These are phyloP conservation scores for Globisporangium takayamanum DNA, from an alignment of 352 stramenopile species.

Conservation along the genomic window DNA sequence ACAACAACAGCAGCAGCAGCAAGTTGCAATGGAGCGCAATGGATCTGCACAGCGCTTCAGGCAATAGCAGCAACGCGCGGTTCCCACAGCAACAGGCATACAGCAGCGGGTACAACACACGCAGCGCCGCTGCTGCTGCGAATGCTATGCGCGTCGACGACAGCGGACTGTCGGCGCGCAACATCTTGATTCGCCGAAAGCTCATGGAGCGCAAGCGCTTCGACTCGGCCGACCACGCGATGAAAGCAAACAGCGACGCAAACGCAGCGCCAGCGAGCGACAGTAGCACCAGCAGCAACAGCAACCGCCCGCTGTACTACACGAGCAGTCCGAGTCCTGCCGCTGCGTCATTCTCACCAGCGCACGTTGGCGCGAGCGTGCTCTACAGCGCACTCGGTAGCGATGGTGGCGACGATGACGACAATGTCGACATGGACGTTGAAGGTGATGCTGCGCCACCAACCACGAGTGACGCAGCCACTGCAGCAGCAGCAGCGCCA, in stretches of 20 bases:
- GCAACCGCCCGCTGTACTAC: conserved; percentile 1
- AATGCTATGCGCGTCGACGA: conserved; percentile 16
- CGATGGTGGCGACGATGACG: conserved; percentile 14
- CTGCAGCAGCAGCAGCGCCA: neutral
- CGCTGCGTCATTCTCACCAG: conserved; percentile 19
- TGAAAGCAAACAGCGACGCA: conserved; percentile 23
- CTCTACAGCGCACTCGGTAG: conserved; percentile 37
- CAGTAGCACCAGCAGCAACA: neutral
- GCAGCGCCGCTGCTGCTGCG: neutral
- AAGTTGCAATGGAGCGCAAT: conserved; percentile 38
- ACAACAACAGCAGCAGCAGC: conserved; percentile 24
- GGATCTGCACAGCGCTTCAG: conserved; percentile 31
- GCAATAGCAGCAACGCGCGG: neutral
- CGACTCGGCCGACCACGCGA: conserved; percentile 80
- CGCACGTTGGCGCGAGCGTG: conserved; percentile 33
- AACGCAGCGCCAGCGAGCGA: neutral
- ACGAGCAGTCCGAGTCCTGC: neutral
- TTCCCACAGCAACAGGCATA: conserved; percentile 7
- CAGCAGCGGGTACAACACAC: neutral
- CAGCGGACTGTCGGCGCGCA: conserved; percentile 62
- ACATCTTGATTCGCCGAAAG: conserved; percentile 69
- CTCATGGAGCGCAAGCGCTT: conserved; percentile 74
- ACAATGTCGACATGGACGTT: conserved; percentile 19
- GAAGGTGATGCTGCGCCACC: too few relatives aligned
- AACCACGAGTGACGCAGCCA: too few relatives aligned